A percentile compares a stretch with the other conserved stretches of the same genome.
Conservation (phyloP, 805 yeast genomes). For the Groenewaldozyma salmanticensis region DNA sequence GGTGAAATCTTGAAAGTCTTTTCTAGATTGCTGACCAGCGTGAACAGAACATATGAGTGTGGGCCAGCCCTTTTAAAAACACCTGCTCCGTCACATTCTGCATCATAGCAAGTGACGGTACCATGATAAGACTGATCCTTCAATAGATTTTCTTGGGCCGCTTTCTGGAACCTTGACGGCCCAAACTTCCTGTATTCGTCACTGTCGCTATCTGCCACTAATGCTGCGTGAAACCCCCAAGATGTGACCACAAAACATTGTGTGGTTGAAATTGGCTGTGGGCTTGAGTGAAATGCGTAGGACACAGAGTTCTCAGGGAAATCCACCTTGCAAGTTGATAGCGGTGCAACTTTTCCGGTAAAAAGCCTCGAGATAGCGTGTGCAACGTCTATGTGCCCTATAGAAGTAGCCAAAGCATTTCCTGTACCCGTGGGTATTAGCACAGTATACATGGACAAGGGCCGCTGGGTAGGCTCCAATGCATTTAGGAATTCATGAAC, state of each 20-base stretch:
- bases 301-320: constrained; percentile 28
- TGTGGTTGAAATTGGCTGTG: constrained; percentile 28
- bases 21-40: constrained; percentile 50
- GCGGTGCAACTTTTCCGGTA: constrained; percentile 23
- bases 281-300: neutral
- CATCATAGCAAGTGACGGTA: constrained; percentile 2
- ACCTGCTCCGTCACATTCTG: too few relatives aligned
- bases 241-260: constrained; percentile 52
- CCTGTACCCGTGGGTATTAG: constrained; percentile 78
- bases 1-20: constrained; percentile 58
- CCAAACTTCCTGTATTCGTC: constrained; percentile 60
- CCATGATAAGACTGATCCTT: constrained; percentile 38
- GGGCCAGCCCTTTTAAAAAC: constrained; percentile 25
- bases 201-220: constrained; percentile 72
- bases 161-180: constrained; percentile 53
- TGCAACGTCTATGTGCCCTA: constrained; percentile 30
- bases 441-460: constrained; percentile 18
- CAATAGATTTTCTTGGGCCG: constrained; percentile 48
- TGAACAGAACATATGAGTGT: constrained; percentile 51
- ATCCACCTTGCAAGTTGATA: constrained; percentile 36
- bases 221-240: constrained; percentile 79
- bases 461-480: constrained; percentile 18
- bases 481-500: constrained; percentile 64
- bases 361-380: constrained; percentile 24
- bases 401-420: constrained; percentile 63